Evolutionary conservation across 192 early-diverging fungal genomes (phyloP), one percentile per base, ranked within the genome.

Genomic region (Coemansia sp.): DNA sequence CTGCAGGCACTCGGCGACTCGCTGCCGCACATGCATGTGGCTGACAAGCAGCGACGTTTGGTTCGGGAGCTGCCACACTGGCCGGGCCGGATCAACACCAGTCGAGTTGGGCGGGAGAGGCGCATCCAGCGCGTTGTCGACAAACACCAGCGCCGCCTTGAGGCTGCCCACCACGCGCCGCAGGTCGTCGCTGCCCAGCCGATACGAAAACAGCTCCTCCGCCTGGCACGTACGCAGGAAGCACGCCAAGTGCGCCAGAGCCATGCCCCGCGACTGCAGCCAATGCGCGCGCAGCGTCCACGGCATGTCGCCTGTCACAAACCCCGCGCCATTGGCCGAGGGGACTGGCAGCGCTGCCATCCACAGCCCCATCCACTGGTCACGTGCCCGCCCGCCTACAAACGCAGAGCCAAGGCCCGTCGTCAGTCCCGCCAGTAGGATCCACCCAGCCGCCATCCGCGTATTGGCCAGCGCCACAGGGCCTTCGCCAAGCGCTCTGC

Each of bases 121-220:
- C 0, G 77, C 77, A 35, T 80, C 77, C 11, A 80, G 62, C 22
- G 77, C 77, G 24, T 80, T 80, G 11, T 80, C 77, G 24, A 68
- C 72, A 56, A 71, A 80, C 61, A 68, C 27, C 41, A 80, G 22
- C 2, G 72, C 41, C 5, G 63, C 58, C 2, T 65, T 44, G 14
- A 80, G n/a, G 19, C 59, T 34, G 0, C 58, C 32, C 27, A 53
- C 60, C 8, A 60, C 18, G 42, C 26, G 21, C 11, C 32, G 36
- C n/a, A 32, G 5, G 8, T 58, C 62, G 11, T n/a, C 15, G 4
- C 39, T 58, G 3, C 32, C 4, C 38, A 80, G 29, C 3, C 29
- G 33, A 14, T 22, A 42, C 36, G n/a, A n/a, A n/a, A n/a, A n/a
- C n/a, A n/a, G n/a, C n/a, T n/a, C n/a, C n/a, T 35, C 52, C 8